phyloP scores from a whole-genome alignment of 176 grass and related monocot genomes.

The Puya raimondii region DNA sequence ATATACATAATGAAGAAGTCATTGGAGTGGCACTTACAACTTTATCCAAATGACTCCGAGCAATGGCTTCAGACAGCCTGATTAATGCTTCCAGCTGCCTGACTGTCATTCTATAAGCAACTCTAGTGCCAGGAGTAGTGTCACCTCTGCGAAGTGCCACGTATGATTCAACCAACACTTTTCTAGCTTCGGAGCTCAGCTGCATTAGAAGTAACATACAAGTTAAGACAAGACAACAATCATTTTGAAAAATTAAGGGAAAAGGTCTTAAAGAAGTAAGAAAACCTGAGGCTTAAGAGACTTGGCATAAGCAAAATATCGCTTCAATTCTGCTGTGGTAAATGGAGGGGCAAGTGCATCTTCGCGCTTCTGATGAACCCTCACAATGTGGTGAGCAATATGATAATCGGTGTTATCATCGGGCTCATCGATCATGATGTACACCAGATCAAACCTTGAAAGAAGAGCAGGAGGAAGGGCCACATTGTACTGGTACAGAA shows the following conservation, averaged over 20 bases:
- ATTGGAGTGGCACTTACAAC: constrained; percentile 43
- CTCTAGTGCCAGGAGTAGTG: constrained; percentile 84
- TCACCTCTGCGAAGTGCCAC: constrained; percentile 79
- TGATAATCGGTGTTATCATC: constrained; percentile 97
- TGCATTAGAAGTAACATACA: constrained; percentile 22
- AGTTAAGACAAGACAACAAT: no score
- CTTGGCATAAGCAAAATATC: constrained; percentile 74
- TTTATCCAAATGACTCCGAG: constrained; percentile 82
- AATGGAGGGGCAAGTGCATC: constrained; percentile 89
- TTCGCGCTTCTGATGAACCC: constrained; percentile 93
- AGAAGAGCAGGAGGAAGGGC: constrained; percentile 90
- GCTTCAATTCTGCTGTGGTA: constrained; percentile 81
- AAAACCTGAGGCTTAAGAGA: constrained; percentile 86
- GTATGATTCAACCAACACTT: constrained; percentile 78
- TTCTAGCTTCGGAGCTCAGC: constrained; percentile 84
- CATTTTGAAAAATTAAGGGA: background rate
- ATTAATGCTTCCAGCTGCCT: constrained; percentile 94
- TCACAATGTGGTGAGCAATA: constrained; percentile 97
- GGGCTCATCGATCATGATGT: constrained; percentile 99
- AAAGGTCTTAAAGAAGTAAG: constrained; percentile 9
- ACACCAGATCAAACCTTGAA: constrained; percentile 98
- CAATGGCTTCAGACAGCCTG: constrained; percentile 94
- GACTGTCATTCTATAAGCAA: constrained; percentile 97
- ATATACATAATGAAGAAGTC: background rate
- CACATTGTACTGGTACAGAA: constrained; percentile 76